Evolutionary conservation across 169 alveolate genomes (phyloP).

Genomic region (Eimeria acervulina): DNA sequence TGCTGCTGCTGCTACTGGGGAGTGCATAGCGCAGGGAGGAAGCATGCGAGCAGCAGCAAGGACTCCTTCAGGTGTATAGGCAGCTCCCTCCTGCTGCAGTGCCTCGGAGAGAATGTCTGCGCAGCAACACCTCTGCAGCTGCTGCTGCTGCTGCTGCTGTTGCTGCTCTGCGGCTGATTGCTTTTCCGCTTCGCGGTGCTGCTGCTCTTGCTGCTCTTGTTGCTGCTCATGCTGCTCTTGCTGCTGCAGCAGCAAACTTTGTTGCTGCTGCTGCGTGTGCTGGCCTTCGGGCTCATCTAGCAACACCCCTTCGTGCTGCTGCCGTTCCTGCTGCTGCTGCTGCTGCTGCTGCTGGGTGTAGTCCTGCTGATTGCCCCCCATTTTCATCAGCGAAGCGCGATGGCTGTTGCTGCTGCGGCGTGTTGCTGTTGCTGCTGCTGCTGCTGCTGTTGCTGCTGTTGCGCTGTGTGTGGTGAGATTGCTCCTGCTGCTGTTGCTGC

Average conservation of each 20-base stretch:
- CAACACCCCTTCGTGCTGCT: neutral
- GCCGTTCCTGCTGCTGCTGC: neutral
- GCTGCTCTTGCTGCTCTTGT: constrained; percentile 35
- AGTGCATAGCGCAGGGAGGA: constrained; percentile 27
- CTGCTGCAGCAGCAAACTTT: too few species aligned
- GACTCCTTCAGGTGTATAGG: neutral
- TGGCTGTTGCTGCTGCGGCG: neutral
- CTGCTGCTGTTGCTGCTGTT: neutral
- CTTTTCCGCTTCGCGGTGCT: neutral
- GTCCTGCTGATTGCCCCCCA: neutral
- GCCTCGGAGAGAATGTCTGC: neutral
- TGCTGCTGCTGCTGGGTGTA: neutral
- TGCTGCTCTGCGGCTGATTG: neutral
- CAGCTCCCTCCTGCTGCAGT: constrained; percentile 22
- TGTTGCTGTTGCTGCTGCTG: constrained; percentile 15
- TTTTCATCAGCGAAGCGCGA: neutral
- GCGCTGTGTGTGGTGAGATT: too few species aligned
- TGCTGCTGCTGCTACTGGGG: neutral
- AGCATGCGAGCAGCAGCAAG: constrained; percentile 38
- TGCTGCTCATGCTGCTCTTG: too few species aligned
- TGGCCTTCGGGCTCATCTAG: neutral
- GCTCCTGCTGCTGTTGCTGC: neutral
- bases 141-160: constrained; percentile 41
- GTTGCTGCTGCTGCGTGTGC: neutral
- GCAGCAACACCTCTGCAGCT: neutral